A percentile compares a stretch with the other conserved stretches of the same genome.
These are phyloP conservation scores for Theobroma grandiflorum DNA, from an alignment of 441 rosid species.

Conservation along the genomic window DNA sequence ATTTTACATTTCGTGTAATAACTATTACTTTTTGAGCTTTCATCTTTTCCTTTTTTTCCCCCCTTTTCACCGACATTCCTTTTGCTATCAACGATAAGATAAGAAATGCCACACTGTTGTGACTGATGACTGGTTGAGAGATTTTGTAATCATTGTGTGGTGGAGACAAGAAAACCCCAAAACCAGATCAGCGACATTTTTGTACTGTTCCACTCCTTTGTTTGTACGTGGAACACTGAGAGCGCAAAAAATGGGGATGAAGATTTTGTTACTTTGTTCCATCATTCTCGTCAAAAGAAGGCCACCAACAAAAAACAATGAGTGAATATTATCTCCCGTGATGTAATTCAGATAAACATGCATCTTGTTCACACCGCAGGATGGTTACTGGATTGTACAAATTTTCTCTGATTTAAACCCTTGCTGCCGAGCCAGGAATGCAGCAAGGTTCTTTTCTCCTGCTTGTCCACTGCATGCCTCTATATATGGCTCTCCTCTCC, in stretches of 20 bases:
- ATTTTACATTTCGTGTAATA: neutral
- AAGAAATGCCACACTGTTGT: conserved; percentile 9
- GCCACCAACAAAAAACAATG: too few species aligned
- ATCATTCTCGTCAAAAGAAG: too few species aligned
- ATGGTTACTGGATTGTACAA: too few species aligned
- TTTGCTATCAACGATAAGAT: conserved; percentile 29
- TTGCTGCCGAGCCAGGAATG: neutral
- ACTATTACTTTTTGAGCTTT: neutral
- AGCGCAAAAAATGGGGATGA: neutral
- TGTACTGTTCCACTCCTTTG: neutral
- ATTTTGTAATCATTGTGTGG: conserved; percentile 26
- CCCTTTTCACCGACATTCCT: conserved; percentile 25
- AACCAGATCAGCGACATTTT: neutral
- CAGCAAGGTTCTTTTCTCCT: too few species aligned
- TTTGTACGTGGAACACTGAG: conserved; percentile 11
- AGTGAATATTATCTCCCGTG: too few species aligned
- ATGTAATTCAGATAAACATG: too few species aligned
- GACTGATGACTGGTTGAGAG: conserved; percentile 15
- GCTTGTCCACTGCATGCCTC: too few species aligned
- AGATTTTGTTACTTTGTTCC: neutral
- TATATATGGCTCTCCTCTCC: too few species aligned
- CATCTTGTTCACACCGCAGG: neutral
- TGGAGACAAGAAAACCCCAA: conserved; percentile 19
- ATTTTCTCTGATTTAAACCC: neutral
- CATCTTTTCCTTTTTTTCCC: neutral